Evolutionary conservation across 2,329 filamentous ascomycete species (phyloP).

Genomic region (Calonectria pteridis): DNA sequence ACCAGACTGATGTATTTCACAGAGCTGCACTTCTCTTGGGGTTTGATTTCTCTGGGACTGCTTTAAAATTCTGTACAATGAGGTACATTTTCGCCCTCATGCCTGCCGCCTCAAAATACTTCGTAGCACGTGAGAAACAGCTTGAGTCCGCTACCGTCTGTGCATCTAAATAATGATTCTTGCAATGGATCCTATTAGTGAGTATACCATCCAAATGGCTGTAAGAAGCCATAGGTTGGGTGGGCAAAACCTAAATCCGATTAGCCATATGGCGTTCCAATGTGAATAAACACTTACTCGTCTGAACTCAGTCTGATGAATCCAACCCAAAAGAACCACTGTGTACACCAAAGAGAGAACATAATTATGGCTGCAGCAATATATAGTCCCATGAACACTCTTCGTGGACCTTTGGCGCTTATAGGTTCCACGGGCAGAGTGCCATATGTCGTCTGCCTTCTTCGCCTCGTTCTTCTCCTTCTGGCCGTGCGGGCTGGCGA

Average conservation of each 20-base stretch:
- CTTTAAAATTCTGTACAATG: too few species aligned
- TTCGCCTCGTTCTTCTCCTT: not conserved
- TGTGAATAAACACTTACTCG: not conserved
- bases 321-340: slow-evolving; percentile 32
- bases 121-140: not conserved
- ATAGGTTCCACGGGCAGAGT: not conserved
- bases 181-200: not conserved
- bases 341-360: slow-evolving; percentile 1
- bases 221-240: slow-evolving; percentile 1
- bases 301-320: slow-evolving; percentile 24
- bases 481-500: not conserved
- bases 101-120: not conserved
- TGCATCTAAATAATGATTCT: not conserved
- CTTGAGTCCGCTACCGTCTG: not conserved
- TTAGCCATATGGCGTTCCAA: not conserved
- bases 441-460: not conserved
- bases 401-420: not conserved
- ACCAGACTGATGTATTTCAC: too few species aligned
- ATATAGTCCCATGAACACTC: not conserved
- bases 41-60: not conserved
- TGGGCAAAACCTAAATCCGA: slow-evolving; percentile 5
- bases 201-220: not conserved
- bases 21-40: not conserved
- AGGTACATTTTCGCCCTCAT: not conserved
- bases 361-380: not conserved